These are phyloP conservation scores for Cladochytrium replicatum DNA, from an alignment of 192 early-diverging fungal species.

Conservation along the genomic window DNA sequence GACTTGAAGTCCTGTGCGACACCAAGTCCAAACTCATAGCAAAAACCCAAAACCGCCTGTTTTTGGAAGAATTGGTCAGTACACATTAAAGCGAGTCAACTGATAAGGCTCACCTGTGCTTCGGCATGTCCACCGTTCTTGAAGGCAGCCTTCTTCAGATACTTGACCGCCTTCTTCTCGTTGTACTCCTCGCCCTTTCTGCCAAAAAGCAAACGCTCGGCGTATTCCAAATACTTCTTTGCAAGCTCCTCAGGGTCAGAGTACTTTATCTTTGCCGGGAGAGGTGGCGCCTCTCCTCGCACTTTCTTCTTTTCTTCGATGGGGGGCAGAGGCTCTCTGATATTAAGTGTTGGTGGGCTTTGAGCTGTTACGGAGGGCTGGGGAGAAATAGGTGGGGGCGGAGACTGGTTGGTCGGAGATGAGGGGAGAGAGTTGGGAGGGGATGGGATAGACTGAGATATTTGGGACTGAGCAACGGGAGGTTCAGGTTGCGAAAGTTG, in stretches of 20 bases:
- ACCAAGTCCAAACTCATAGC: slow-evolving; percentile 79
- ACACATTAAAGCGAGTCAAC: not conserved
- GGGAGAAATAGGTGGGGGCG: too few species aligned
- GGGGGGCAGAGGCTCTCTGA: too few species aligned
- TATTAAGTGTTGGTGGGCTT: too few species aligned
- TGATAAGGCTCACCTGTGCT: slow-evolving; percentile 15
- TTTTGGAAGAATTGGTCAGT: slow-evolving; percentile 5
- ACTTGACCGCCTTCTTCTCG: slow-evolving; percentile 36
- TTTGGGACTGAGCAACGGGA: too few species aligned
- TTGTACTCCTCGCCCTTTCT: slow-evolving; percentile 26
- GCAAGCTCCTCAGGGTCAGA: slow-evolving; percentile 3
- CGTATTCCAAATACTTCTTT: slow-evolving; percentile 5
- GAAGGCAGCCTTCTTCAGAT: slow-evolving; percentile 39
- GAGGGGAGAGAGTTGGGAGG: too few species aligned
- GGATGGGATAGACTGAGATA: too few species aligned
- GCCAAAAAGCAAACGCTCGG: slow-evolving; percentile 40
- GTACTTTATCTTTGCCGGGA: not conserved
- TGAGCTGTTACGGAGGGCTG: too few species aligned
- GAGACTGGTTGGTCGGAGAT: too few species aligned
- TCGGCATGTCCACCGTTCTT: slow-evolving; percentile 10
- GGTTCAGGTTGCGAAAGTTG: too few species aligned
- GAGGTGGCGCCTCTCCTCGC: not conserved
- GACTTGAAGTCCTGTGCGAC: slow-evolving; percentile 44
- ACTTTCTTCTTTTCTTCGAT: not conserved
- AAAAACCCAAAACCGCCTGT: slow-evolving; percentile 67